Percentiles rank a stretch among this genome's conserved stretches.
phyloP scores from a whole-genome alignment of 2,329 filamentous ascomycete species.

The Colletotrichum orchidophilum region DNA sequence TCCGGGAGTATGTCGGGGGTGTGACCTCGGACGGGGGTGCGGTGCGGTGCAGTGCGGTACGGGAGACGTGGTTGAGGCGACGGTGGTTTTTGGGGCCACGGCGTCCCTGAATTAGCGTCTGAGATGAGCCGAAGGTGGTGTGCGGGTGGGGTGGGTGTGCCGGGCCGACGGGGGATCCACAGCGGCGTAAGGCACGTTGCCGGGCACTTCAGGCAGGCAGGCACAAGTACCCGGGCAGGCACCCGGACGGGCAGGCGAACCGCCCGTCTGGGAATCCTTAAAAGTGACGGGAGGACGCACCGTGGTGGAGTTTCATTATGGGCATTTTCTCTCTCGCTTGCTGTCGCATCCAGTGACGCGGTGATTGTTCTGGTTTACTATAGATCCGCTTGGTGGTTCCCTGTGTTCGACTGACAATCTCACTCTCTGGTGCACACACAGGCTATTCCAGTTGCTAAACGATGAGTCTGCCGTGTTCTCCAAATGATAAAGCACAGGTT shows the following conservation, averaged over 20 bases:
- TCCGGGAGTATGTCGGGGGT: not conserved
- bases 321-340: not conserved
- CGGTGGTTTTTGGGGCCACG: conserved; percentile 5
- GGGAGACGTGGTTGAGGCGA: conserved; percentile 8
- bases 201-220: not conserved
- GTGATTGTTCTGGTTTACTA: not conserved
- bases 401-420: not conserved
- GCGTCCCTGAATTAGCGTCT: not conserved
- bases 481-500: not conserved
- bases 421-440: not conserved
- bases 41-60: not conserved
- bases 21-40: not conserved
- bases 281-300: not conserved
- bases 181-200: conserved; percentile 12
- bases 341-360: not conserved
- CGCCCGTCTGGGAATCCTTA: not conserved
- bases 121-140: not conserved
- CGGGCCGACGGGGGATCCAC: conserved; percentile 2
- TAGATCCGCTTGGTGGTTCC: not conserved
- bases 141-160: not conserved
- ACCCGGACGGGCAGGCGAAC: not conserved
- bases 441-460: not conserved
- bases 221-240: not conserved
- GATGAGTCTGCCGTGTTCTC: not conserved
- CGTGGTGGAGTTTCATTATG: not conserved